Percentiles rank a stretch among this genome's conserved stretches.
Conservation (phyloP, 768 basidiomycete species). For the Cyathus striatus region DNA sequence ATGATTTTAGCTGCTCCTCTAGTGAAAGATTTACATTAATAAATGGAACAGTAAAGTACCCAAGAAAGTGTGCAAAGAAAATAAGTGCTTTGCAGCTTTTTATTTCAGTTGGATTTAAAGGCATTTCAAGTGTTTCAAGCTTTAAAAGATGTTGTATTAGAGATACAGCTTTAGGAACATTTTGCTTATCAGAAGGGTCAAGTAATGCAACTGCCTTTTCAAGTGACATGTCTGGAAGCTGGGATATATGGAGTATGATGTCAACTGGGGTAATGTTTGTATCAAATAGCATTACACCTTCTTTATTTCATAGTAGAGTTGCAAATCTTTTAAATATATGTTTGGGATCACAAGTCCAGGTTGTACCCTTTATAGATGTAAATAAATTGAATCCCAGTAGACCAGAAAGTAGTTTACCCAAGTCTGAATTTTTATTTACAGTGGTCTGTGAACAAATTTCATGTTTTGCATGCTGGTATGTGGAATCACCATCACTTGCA, state of each 20-base stretch:
- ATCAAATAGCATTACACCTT: constrained; percentile 8
- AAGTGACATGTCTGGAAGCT: constrained; percentile 3
- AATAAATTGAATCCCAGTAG: constrained; percentile 10
- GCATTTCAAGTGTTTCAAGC: not conserved
- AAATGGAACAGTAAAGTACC: constrained; percentile 12
- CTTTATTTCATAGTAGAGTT: constrained; percentile 7
- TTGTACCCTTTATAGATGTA: constrained; percentile 6
- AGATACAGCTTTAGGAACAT: constrained; percentile 15
- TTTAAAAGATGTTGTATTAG: constrained; percentile 6
- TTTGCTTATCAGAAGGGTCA: constrained; percentile 15
- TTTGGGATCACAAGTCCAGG: constrained; percentile 15
- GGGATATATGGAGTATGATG: constrained; percentile 1
- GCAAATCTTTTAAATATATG: constrained; percentile 18
- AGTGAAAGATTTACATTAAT: constrained; percentile 10
- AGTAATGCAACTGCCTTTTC: constrained; percentile 9
- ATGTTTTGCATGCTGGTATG: too few relatives aligned
- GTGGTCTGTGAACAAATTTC: too few relatives aligned
- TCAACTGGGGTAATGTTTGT: constrained; percentile 3
- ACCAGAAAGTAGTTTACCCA: constrained; percentile 6
- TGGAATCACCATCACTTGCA: too few relatives aligned
- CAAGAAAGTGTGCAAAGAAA: constrained; percentile 7
- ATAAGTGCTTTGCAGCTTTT: not conserved
- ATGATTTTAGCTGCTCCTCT: constrained; percentile 12
- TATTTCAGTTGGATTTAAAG: not conserved
- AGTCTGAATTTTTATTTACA: constrained; percentile 1